phyloP scores from a whole-genome alignment of 2,329 filamentous ascomycete species.

The Phyllosticta ampelicida region DNA sequence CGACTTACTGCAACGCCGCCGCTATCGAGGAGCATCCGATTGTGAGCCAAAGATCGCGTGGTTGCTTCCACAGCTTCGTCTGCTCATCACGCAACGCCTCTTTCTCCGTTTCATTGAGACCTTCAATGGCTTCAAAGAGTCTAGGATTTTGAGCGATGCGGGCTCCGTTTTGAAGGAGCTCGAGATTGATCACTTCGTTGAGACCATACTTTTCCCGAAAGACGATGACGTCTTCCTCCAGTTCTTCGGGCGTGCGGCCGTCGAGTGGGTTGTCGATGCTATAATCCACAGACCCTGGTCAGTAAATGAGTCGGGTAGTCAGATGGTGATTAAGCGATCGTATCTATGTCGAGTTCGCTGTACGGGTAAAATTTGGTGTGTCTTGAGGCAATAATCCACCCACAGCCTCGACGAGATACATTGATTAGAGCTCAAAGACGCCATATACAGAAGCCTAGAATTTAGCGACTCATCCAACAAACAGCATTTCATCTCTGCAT shows the following conservation, averaged over 20 bases:
- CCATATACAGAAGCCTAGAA: background rate
- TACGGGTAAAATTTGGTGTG: background rate
- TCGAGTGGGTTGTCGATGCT: constrained; percentile 48
- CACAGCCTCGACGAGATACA: background rate
- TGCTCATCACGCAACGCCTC: constrained; percentile 50
- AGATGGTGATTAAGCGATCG: background rate
- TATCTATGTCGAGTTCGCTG: background rate
- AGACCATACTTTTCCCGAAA: constrained; percentile 53
- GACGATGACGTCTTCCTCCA: constrained; percentile 45
- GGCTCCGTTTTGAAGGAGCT: constrained; percentile 56
- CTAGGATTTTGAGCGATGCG: constrained; percentile 61
- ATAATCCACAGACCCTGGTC: background rate
- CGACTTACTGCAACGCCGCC: constrained; percentile 44
- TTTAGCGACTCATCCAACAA: background rate
- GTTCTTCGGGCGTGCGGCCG: constrained; percentile 40
- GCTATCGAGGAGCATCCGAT: constrained; percentile 58
- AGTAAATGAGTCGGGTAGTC: background rate
- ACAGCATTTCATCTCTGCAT: background rate
- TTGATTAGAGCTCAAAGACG: background rate
- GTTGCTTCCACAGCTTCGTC: constrained; percentile 57
- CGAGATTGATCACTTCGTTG: constrained; percentile 39
- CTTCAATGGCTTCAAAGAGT: constrained; percentile 50
- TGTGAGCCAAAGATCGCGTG: constrained; percentile 52
- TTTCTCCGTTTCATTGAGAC: constrained; percentile 52
- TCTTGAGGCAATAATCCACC: background rate